Evolutionary conservation across 108 stramenopile species (phyloP).

Genomic region (Skeletonema tropicum): DNA sequence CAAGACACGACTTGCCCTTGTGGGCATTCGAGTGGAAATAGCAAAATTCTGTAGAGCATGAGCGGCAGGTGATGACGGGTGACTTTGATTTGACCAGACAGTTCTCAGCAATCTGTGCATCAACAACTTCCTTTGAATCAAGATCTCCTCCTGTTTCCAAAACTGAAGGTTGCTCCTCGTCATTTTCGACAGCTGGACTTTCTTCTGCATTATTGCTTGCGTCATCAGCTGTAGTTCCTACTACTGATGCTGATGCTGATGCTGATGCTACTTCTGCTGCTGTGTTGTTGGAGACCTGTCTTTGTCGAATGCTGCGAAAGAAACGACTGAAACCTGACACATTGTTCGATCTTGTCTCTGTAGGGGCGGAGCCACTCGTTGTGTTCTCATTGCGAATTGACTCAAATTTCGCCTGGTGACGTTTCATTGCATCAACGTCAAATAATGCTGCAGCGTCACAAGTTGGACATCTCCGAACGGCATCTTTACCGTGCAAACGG

Average conservation of each 20-base stretch:
- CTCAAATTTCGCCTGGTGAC: constrained; percentile 6
- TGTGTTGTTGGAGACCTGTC: neutral
- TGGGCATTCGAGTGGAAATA: constrained; percentile 67
- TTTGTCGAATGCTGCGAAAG: neutral
- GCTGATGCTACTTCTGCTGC: neutral
- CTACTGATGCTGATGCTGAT: no score
- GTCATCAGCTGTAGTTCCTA: neutral
- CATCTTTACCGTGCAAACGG: constrained; percentile 44
- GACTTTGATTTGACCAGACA: constrained; percentile 17
- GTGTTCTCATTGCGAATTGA: neutral
- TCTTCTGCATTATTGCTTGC: neutral
- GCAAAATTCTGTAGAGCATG: constrained; percentile 52
- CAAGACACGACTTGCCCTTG: constrained; percentile 37
- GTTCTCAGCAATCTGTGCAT: constrained; percentile 12
- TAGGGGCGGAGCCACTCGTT: neutral
- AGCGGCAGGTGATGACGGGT: constrained; percentile 42
- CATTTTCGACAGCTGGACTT: constrained; percentile 2
- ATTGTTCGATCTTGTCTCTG: neutral
- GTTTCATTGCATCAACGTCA: constrained; percentile 38
- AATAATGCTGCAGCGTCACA: constrained; percentile 49
- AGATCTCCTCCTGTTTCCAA: neutral
- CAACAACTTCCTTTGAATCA: neutral
- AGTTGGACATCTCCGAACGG: constrained; percentile 51
- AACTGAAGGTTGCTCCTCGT: constrained; percentile 5
- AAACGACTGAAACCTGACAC: neutral